These are phyloP conservation scores for Hypericum perforatum DNA, from an alignment of 345 rosid species.

Conservation along the genomic window DNA sequence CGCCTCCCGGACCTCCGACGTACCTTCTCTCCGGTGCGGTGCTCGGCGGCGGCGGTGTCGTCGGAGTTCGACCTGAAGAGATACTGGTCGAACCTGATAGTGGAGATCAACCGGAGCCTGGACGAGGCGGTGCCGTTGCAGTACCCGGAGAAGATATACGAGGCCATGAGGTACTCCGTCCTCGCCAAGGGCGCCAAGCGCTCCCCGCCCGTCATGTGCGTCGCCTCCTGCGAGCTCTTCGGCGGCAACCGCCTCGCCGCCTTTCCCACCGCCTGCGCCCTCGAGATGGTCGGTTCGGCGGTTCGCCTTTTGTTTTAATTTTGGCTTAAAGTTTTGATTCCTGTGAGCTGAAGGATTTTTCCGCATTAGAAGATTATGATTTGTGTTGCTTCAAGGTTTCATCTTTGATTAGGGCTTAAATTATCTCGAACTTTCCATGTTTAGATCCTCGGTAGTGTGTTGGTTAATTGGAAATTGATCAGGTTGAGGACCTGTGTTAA, in stretches of 20 bases:
- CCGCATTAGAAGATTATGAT: too few species aligned
- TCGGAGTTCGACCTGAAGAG: slow-evolving; percentile 62
- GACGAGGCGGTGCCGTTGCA: slow-evolving; percentile 63
- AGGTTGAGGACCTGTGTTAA: too few species aligned
- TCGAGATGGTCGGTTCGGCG: slow-evolving; percentile 75
- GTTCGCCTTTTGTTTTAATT: not conserved
- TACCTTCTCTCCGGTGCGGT: slow-evolving; percentile 24
- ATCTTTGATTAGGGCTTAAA: too few species aligned
- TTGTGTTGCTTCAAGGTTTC: too few species aligned
- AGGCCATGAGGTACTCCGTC: slow-evolving; percentile 88
- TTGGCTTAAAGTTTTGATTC: not conserved
- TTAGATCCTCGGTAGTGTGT: too few species aligned
- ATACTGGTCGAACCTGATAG: slow-evolving; percentile 60
- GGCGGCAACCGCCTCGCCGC: slow-evolving; percentile 74
- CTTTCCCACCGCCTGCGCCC: slow-evolving; percentile 95
- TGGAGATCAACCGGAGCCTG: slow-evolving; percentile 62
- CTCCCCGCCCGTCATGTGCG: slow-evolving; percentile 93
- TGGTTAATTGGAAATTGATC: too few species aligned
- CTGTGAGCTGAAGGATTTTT: too few species aligned
- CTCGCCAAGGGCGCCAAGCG: slow-evolving; percentile 78
- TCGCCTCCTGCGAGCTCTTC: slow-evolving; percentile 81
- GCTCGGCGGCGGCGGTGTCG: slow-evolving; percentile 18
- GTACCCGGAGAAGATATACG: slow-evolving; percentile 65
- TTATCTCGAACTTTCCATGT: too few species aligned
- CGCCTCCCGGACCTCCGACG: too few species aligned